These are phyloP conservation scores for Microglena sp. DNA, from an alignment of 139 green algal species.

Conservation along the genomic window DNA sequence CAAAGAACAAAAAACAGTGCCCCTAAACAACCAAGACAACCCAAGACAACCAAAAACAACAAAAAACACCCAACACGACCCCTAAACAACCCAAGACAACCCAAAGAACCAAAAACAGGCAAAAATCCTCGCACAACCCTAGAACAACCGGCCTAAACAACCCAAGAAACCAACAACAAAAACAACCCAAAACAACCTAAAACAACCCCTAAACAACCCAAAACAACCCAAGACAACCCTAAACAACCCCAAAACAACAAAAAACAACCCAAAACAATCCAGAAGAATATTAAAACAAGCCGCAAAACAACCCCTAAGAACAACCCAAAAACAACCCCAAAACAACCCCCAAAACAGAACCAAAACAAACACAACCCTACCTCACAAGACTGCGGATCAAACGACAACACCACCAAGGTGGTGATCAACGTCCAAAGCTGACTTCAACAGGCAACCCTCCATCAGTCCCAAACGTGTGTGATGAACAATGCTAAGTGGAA, in stretches of 20 bases:
- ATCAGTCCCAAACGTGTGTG: conserved; percentile 41
- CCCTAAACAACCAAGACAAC: too few species aligned
- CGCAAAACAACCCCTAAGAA: too few species aligned
- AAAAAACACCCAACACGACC: too few species aligned
- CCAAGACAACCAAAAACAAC: too few species aligned
- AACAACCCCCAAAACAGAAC: neutral
- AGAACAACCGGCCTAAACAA: too few species aligned
- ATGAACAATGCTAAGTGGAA: conserved; percentile 58
- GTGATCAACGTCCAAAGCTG: conserved; percentile 28
- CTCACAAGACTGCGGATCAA: conserved; percentile 44
- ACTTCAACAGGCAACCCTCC: conserved; percentile 41
- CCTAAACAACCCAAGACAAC: too few species aligned
- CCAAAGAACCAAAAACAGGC: too few species aligned
- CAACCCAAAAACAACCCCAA: too few species aligned
- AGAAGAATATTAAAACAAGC: neutral
- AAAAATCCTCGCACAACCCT: too few species aligned
- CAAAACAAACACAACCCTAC: neutral
- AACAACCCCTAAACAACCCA: neutral
- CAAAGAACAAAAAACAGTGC: too few species aligned
- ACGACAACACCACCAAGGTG: conserved; percentile 49
- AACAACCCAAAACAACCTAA: neutral
- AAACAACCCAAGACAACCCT: neutral
- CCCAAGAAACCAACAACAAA: neutral
- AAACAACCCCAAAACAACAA: neutral
- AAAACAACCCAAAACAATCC: neutral